These are phyloP conservation scores for Escallonia rubra DNA, from an alignment of 129 eudicot genomes.

Conservation along the genomic window DNA sequence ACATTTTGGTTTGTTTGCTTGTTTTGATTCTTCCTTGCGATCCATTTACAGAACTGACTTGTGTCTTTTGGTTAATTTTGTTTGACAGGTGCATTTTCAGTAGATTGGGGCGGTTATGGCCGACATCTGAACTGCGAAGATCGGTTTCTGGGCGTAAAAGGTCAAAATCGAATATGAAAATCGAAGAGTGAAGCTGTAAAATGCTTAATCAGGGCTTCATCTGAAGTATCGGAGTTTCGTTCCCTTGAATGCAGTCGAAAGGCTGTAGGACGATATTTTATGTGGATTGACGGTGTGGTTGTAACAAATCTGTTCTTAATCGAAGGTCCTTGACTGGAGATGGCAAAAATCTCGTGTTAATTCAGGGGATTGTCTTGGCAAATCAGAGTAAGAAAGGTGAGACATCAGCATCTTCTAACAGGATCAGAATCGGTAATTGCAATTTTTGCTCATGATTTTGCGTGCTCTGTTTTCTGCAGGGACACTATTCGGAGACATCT, in stretches of 20 bases:
- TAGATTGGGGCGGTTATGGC: not conserved
- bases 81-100: slow-evolving; percentile 17
- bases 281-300: slow-evolving; percentile 12
- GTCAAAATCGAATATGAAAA: slow-evolving; percentile 1
- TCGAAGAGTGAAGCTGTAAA: not conserved
- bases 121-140: slow-evolving; percentile 6
- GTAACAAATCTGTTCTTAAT: slow-evolving; percentile 8
- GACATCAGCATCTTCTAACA: not conserved
- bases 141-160: slow-evolving; percentile 7
- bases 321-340: not conserved
- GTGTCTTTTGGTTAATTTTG: slow-evolving; percentile 10
- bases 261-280: not conserved
- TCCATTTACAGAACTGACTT: not conserved
- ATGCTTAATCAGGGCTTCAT: not conserved
- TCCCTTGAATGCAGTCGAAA: slow-evolving; percentile 8
- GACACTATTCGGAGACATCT: not conserved
- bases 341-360: not conserved
- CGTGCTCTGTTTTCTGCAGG: not conserved
- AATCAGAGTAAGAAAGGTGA: not conserved
- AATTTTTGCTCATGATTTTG: not conserved
- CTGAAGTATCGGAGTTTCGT: slow-evolving; percentile 3
- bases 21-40: not conserved
- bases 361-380: not conserved
- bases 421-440: not conserved
- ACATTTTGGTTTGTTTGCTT: not conserved